These are phyloP conservation scores for Russula ochroleuca DNA, from an alignment of 768 basidiomycete species.

Conservation along the genomic window DNA sequence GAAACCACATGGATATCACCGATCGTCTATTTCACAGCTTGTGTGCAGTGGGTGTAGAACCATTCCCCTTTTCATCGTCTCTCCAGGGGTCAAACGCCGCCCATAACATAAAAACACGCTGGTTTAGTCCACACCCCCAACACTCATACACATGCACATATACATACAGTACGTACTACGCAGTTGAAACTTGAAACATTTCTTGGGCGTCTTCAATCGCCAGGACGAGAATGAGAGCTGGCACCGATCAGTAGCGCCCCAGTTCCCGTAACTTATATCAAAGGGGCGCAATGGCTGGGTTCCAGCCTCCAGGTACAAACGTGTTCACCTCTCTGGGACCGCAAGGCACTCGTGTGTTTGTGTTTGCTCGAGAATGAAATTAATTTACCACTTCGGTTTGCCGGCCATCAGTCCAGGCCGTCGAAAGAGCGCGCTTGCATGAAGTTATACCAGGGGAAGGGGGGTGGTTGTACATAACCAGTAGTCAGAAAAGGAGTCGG, in stretches of 20 bases:
- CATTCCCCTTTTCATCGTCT: neutral
- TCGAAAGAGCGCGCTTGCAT: neutral
- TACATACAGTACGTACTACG: neutral
- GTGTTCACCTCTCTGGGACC: slow-evolving; percentile 12
- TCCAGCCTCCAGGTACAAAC: slow-evolving; percentile 15
- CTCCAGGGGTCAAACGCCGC: neutral
- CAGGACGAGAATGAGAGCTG: neutral
- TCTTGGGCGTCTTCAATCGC: neutral
- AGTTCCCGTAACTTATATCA: neutral
- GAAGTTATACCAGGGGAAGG: neutral
- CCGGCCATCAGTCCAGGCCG: neutral
- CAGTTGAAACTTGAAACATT: neutral
- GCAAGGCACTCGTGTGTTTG: slow-evolving; percentile 2
- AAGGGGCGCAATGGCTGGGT: neutral
- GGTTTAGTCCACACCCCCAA: neutral
- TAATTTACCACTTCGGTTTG: slow-evolving; percentile 2
- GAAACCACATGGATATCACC: no score
- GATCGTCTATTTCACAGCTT: neutral
- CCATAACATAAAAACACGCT: neutral
- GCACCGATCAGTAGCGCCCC: neutral
- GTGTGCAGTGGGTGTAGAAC: neutral
- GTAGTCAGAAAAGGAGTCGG: neutral
- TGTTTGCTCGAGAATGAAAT: neutral
- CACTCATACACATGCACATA: neutral
- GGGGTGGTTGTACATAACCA: neutral